Base-by-base conservation (phyloP, 108 stramenopile genomes). In the Craspedostauros australis region DNA sequence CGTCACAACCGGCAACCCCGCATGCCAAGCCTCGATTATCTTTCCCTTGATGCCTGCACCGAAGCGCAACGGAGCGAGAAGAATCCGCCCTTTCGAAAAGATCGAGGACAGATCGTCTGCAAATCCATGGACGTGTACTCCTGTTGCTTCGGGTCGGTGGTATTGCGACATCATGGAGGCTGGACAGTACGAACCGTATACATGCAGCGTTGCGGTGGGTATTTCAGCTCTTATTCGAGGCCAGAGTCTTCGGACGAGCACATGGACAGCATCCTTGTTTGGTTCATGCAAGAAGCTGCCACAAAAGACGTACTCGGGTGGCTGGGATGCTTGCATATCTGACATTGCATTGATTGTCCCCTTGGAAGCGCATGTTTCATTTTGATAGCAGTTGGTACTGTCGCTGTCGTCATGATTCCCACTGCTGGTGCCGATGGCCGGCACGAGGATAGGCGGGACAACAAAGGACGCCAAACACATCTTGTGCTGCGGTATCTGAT, bases 41-140 rank as follows among this genome's bases (percentile, higher is more conserved):
- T 91, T 91, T 0, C 90, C 90, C 66, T 91, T 91, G 50, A 91
- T 79, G 2, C 90, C 90, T 1, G 85, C 86, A 11, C 90, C 90
- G 60, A 74, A 91, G 9, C 90, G 64, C 41, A 91, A 52, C 2
- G 90, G 90, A 11, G 90, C 90, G 14, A 91, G 54, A 25, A 82
- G 37, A 2, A 87, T 70, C 12, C 81, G 62, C 6, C 29, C 8
- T 11, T 50, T 26, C 15, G 37, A 34, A 48, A 83, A 58, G 14
- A 70, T 58, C 1, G 31, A n/a, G 19, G 62, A 39, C 23, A 85
- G 54, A 34, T 62, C 49, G 7, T 61, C 44, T 15, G 69, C 56
- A 44, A 62, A 67, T 4, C 90, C 90, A 57, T 76, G 74, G 1
- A 87, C 62, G 14, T 62, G n/a, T 18, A 91, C 53, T 2, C 90